Evolutionary conservation across 176 grass and related monocot genomes (phyloP).

Genomic region (Hordeum marinum): DNA sequence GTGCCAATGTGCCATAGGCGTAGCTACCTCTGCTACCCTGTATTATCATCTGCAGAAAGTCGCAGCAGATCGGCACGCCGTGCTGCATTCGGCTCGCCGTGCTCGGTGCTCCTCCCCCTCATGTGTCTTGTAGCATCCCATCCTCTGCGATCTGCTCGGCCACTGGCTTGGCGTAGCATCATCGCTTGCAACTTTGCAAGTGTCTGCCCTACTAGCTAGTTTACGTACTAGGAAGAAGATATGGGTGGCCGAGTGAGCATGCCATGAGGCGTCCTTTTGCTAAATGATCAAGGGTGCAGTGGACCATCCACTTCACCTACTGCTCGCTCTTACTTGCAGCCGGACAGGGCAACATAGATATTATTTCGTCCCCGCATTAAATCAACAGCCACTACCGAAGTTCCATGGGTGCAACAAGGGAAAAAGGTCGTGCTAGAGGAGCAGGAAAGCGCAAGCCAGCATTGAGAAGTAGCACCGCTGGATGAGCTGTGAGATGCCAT

Average conservation of each 20-base stretch:
- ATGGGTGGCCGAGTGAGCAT: background rate
- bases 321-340: background rate
- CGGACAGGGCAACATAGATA: background rate
- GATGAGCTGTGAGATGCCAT: background rate
- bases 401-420: no score
- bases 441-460: background rate
- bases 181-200: background rate
- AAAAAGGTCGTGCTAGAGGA: background rate
- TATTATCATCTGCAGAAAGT: background rate
- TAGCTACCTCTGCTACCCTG: background rate
- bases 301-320: background rate
- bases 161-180: background rate
- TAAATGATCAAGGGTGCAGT: background rate
- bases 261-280: background rate
- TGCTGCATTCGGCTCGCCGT: background rate
- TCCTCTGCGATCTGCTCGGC: background rate
- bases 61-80: background rate
- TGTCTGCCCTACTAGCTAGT: background rate
- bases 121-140: background rate
- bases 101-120: background rate
- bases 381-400: no score
- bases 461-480: constrained; percentile 5
- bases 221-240: background rate
- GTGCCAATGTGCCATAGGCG: background rate
- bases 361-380: background rate